These are phyloP conservation scores for Tirmania nivea DNA, from an alignment of 495 filamentous ascomycete genomes.

Conservation along the genomic window DNA sequence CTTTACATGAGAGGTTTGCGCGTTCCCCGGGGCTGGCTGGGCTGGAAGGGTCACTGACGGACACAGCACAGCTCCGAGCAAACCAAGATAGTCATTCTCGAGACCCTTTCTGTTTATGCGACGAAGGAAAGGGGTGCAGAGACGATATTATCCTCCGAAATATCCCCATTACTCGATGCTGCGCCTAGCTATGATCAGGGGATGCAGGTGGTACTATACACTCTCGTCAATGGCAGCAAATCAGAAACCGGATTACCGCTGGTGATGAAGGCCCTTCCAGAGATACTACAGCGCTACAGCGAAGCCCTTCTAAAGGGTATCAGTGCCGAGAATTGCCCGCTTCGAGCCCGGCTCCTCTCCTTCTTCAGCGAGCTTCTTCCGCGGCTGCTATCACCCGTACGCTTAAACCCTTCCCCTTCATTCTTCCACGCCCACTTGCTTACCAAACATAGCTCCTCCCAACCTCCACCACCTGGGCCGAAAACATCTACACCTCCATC, in stretches of 20 bases:
- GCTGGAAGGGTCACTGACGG: too few species aligned
- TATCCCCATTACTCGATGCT: slow-evolving; percentile 30
- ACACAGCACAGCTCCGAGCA: slow-evolving; percentile 19
- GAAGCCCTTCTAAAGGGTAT: background rate
- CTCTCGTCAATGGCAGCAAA: slow-evolving; percentile 25
- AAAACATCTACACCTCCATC: slow-evolving; percentile 27
- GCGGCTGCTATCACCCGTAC: slow-evolving; percentile 5
- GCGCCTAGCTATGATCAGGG: slow-evolving; percentile 29
- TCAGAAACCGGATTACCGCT: background rate
- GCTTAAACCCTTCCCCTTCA: background rate
- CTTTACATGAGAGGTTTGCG: slow-evolving; percentile 26
- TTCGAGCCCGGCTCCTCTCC: slow-evolving; percentile 1
- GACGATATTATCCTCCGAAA: slow-evolving; percentile 26
- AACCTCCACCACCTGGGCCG: slow-evolving; percentile 15
- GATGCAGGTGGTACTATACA: slow-evolving; percentile 29
- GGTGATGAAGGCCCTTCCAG: slow-evolving; percentile 1
- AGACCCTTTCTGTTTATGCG: slow-evolving; percentile 30
- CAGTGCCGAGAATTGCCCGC: background rate
- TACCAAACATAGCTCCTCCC: slow-evolving; percentile 3
- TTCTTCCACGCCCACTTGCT: background rate
- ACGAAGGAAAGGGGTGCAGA: slow-evolving; percentile 21
- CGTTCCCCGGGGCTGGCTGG: too few species aligned
- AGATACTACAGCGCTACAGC: slow-evolving; percentile 4
- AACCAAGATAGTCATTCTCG: slow-evolving; percentile 29
- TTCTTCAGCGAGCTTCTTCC: slow-evolving; percentile 11